These are phyloP conservation scores for Phialophora verrucosa DNA, from an alignment of 2,329 filamentous ascomycete genomes.

Conservation along the genomic window DNA sequence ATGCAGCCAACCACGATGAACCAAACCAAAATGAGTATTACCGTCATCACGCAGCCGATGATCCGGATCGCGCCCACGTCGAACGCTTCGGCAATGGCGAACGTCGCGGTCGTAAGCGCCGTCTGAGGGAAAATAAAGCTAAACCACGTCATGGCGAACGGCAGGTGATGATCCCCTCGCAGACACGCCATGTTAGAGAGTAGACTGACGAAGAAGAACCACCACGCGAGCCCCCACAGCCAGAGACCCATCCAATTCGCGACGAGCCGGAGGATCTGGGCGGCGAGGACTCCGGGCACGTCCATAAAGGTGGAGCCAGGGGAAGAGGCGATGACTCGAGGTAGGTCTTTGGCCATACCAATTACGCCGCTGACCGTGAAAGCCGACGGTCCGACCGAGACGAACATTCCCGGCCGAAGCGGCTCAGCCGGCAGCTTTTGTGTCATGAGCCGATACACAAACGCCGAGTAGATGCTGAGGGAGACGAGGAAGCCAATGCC, in stretches of 20 bases:
- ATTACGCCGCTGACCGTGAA: conserved; percentile 69
- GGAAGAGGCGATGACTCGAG: conserved; percentile 54
- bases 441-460: conserved; percentile 86
- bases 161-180: conserved; percentile 56
- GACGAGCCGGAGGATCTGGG: conserved; percentile 60
- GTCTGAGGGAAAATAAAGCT: conserved; percentile 84
- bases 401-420: conserved; percentile 82
- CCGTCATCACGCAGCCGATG: conserved; percentile 70
- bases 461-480: conserved; percentile 82
- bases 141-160: conserved; percentile 86
- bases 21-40: conserved; percentile 71
- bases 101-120: conserved; percentile 73
- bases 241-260: conserved; percentile 72
- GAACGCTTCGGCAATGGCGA: conserved; percentile 70
- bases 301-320: conserved; percentile 57
- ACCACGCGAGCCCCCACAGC: conserved; percentile 81
- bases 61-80: conserved; percentile 66
- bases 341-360: conserved; percentile 60
- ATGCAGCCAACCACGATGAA: conserved; percentile 71
- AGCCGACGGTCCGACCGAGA: conserved; percentile 76
- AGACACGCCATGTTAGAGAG: conserved; percentile 53
- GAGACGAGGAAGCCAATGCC: conserved; percentile 69
- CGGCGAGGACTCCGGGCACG: conserved; percentile 57
- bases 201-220: conserved; percentile 83
- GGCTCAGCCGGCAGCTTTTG: conserved; percentile 80